Base-by-base conservation (phyloP, 2,329 filamentous ascomycete genomes). In the Exserohilum rostratum region DNA sequence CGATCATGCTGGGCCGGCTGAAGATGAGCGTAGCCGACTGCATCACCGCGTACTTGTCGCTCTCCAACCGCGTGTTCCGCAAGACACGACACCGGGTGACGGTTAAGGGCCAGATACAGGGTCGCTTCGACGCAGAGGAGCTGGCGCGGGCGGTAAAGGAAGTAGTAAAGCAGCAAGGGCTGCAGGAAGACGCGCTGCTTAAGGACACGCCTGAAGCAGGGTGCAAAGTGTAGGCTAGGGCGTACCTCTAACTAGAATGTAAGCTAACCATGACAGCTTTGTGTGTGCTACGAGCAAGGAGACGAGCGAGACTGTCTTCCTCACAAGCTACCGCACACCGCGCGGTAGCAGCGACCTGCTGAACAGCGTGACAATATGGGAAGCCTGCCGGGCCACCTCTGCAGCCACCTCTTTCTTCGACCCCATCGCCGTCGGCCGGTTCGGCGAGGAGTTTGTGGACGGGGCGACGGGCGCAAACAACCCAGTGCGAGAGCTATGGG, bases 381-480 rank as follows among this genome's bases (percentile, higher is more conserved):
- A 62, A 20, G 57, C 50, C 2, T 54, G 54, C 45, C 49, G 51
- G 1, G 60, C 60, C 7, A 64, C 58, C 3, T 61, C 53, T 2
- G 61, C 61, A 6, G 58, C 55, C 2, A 46, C 53, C 3, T 46
- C 53, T 34, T 61, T 58, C 55, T 62, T 62, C 38, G 50, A 61
- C 25, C 55, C 57, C n/a, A 58, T 64, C 27, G 46, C 54, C 1
- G 39, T 64, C 2, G 56, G 53, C 17, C 27, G 48, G 9, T 60
- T 70, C 62, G 64, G 55, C 64, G 48, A 54, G 13, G 34, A 44
- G 1, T 82, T 77, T 55, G 67, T 79, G 10, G 80, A 83, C 58
- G 79, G 77, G 6, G 55, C 49, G n/a, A 47, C 37, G 6, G 53
- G 53, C 9, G 58, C 55, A 11, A 83, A 83, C 64, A 83, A 83